phyloP scores from a whole-genome alignment of 495 filamentous ascomycete species.

The Podospora tetraspora region DNA sequence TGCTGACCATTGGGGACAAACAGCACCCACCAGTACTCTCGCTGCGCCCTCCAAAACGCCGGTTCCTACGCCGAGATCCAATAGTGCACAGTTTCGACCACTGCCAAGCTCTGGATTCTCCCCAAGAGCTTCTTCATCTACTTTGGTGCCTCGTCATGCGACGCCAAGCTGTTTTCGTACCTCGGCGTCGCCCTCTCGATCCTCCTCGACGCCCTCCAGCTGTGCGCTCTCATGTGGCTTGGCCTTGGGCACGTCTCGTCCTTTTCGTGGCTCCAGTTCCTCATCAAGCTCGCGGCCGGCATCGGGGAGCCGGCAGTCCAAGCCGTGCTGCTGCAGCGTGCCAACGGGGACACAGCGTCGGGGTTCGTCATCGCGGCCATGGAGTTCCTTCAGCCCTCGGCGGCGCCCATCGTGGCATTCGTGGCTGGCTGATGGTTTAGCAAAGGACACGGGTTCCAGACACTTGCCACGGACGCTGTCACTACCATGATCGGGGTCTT shows the following conservation, averaged over 20 bases:
- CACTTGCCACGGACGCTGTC: slow-evolving; percentile 4
- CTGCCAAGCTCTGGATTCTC: not conserved
- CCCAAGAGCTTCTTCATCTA: slow-evolving; percentile 5
- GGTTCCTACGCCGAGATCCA: not conserved
- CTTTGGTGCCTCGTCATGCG: slow-evolving; percentile 4
- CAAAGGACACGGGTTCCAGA: slow-evolving; percentile 6
- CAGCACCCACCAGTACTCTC: slow-evolving; percentile 5
- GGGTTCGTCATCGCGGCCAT: not conserved
- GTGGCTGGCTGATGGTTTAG: slow-evolving; percentile 2
- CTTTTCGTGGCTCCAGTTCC: slow-evolving; percentile 9
- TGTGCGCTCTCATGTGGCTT: not conserved
- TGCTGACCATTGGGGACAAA: not conserved
- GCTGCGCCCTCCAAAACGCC: slow-evolving; percentile 4
- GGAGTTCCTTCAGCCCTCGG: slow-evolving; percentile 6
- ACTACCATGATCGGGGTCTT: not conserved
- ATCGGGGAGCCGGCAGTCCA: slow-evolving; percentile 7
- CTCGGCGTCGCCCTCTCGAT: slow-evolving; percentile 7
- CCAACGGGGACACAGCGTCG: not conserved
- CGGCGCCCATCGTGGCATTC: not conserved
- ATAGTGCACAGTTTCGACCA: not conserved
- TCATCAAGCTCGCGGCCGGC: slow-evolving; percentile 7
- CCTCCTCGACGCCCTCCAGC: slow-evolving; percentile 5
- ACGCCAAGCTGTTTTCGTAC: slow-evolving; percentile 1
- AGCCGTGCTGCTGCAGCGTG: not conserved
- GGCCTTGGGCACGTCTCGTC: not conserved